Evolutionary conservation across 805 yeast species (phyloP).

Genomic region (Barnettozyma sp.): DNA sequence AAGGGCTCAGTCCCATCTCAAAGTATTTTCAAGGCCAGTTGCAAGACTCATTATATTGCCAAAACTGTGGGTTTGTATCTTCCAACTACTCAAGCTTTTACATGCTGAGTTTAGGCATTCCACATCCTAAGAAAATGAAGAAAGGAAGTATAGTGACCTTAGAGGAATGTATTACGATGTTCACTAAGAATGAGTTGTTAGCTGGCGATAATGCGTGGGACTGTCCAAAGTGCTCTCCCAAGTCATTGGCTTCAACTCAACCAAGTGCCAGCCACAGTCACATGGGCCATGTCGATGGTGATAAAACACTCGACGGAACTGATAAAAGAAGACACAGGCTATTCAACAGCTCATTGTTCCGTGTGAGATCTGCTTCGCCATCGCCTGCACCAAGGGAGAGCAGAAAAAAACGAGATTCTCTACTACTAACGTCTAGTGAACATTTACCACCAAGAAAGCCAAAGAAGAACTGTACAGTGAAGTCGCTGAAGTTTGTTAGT

Average conservation of each 20-base stretch:
- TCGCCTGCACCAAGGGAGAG: conserved; percentile 12
- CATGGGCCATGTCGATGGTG: no score
- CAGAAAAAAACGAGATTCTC: conserved; percentile 4
- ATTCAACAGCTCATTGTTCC: conserved; percentile 15
- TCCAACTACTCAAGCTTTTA: conserved; percentile 56
- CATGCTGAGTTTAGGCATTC: conserved; percentile 57
- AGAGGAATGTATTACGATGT: conserved; percentile 57
- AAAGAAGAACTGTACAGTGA: conserved; percentile 42
- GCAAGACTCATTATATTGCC: conserved; percentile 56
- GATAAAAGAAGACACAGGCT: conserved; percentile 18
- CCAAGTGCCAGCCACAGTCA: neutral
- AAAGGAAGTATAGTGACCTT: conserved; percentile 32
- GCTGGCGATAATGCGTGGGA: conserved; percentile 78
- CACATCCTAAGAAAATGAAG: conserved; percentile 28
- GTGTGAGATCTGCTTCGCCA: conserved; percentile 26
- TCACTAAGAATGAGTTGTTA: conserved; percentile 56
- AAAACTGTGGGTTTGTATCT: conserved; percentile 55
- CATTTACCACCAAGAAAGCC: conserved; percentile 16
- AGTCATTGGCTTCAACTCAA: neutral
- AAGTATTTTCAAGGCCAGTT: conserved; percentile 67
- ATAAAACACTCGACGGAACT: conserved; percentile 5
- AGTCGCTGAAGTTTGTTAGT: conserved; percentile 66
- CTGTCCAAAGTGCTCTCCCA: conserved; percentile 57
- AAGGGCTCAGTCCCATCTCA: conserved; percentile 63
- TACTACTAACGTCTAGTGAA: conserved; percentile 8